Evolutionary conservation across 2,329 filamentous ascomycete species (phyloP), one percentile per base, ranked within the genome.

Genomic region (Penicillium brasilianum): DNA sequence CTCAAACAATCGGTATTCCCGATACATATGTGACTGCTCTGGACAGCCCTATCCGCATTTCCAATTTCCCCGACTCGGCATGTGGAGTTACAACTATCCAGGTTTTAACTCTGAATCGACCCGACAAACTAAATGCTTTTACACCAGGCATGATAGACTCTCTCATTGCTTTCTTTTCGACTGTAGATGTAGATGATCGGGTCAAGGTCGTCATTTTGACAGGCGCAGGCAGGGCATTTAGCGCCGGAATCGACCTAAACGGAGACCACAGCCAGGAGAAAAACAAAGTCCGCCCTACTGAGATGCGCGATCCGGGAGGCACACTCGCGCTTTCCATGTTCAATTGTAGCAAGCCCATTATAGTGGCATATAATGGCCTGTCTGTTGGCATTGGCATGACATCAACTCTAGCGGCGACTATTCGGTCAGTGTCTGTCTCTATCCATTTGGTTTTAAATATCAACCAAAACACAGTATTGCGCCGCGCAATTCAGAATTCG

Each of bases 341-440:
- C 43, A 48, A 49, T 28, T 56, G 54, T 18, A 48, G 30, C 11
- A 56, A 56, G 43, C 54, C 43, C 20, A 39, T 49, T 49, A 56
- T 56, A 16, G 54, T 49, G 18, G 54, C 54, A 3, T 49, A 49
- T 11, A 48, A 56, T 48, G 54, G 54, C 28, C 20, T 49, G 3
- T n/a, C 54, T 20, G 54, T 56, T 8, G 54, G 54, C 11, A 48
- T 56, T 11, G 54, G 54, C 8, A 56, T 56, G 54, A 56, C 30
- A 39, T 49, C 43, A 8, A 58, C 48, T 36, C 28, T 37, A 37
- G 36, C 36, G 14, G 36, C 36, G 36, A 14, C 36, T 37, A 37
- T 37, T 37, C 36, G 36, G 36, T 37, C 2, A 16, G 36, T 37
- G 36, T 37, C 4, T 16, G 14, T 37, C 13, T n/a, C 14, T 7